These are phyloP conservation scores for Amaranthus tricolor DNA, from an alignment of 179 eudicot genomes.

Conservation along the genomic window DNA sequence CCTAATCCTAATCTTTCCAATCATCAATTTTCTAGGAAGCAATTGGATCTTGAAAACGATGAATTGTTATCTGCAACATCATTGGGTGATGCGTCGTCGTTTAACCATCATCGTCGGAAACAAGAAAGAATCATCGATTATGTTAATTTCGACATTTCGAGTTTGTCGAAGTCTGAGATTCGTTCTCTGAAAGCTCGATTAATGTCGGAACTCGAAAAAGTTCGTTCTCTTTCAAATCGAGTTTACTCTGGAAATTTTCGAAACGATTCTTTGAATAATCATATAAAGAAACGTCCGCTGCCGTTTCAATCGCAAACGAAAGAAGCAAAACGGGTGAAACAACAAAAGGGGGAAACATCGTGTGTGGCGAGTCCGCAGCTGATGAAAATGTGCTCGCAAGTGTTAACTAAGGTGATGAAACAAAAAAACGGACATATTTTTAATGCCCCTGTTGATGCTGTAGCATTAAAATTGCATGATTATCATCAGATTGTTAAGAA, in stretches of 20 bases:
- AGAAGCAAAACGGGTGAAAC: slow-evolving; percentile 27
- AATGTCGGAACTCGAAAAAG: slow-evolving; percentile 53
- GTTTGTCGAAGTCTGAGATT: slow-evolving; percentile 45
- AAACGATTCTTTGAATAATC: neutral
- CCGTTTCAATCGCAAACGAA: slow-evolving; percentile 20
- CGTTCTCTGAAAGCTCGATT: slow-evolving; percentile 44
- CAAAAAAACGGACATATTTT: slow-evolving; percentile 50
- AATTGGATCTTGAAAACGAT: slow-evolving; percentile 28
- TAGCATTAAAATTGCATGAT: slow-evolving; percentile 59
- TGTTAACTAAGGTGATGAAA: slow-evolving; percentile 58
- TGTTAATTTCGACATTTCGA: slow-evolving; percentile 40
- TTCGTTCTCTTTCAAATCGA: slow-evolving; percentile 43
- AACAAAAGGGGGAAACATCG: neutral
- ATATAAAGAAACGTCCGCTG: slow-evolving; percentile 35
- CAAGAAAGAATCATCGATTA: slow-evolving; percentile 16
- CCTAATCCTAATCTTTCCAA: slow-evolving; percentile 23
- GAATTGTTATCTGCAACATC: slow-evolving; percentile 28
- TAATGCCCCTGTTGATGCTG: slow-evolving; percentile 61
- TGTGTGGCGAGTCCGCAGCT: slow-evolving; percentile 26
- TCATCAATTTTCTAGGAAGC: slow-evolving; percentile 27
- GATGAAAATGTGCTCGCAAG: slow-evolving; percentile 57
- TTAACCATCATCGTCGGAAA: slow-evolving; percentile 32
- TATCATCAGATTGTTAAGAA: slow-evolving; percentile 64
- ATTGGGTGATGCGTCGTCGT: slow-evolving; percentile 58
- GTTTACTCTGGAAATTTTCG: slow-evolving; percentile 42